These are phyloP conservation scores for Trichoderma polysporum DNA, from an alignment of 2,329 filamentous ascomycete genomes.

Conservation along the genomic window DNA sequence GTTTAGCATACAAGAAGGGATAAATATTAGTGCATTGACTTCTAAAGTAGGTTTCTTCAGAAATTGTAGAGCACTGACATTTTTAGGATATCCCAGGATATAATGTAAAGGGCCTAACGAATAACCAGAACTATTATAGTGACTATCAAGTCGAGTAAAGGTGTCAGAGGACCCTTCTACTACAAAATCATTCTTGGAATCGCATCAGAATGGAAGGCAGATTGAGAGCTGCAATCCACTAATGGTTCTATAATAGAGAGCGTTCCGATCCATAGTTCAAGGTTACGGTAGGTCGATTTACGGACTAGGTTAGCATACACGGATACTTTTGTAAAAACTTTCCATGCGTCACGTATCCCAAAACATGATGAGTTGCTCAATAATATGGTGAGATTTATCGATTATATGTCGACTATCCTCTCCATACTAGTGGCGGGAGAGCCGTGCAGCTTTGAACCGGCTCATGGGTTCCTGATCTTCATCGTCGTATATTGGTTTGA, in stretches of 20 bases:
- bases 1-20: no score
- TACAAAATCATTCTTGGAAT: conserved; percentile 54
- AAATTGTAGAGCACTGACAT: background rate
- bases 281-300: background rate
- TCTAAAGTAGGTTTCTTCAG: background rate
- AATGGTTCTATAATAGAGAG: conserved; percentile 46
- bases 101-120: conserved; percentile 65
- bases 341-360: conserved; percentile 20
- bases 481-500: conserved; percentile 67
- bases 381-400: conserved; percentile 29
- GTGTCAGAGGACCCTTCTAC: conserved; percentile 62
- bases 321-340: background rate
- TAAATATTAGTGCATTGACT: background rate
- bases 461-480: conserved; percentile 64
- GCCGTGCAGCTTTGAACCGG: conserved; percentile 70
- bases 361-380: conserved; percentile 24
- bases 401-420: conserved; percentile 30
- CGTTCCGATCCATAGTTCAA: conserved; percentile 27
- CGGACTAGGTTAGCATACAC: background rate
- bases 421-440: conserved; percentile 50
- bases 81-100: background rate
- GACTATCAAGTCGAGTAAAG: conserved; percentile 35
- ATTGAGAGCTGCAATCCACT: conserved; percentile 53
- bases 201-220: conserved; percentile 54
- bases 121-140: conserved; percentile 55